Evolutionary conservation across 2,329 filamentous ascomycete species (phyloP), one percentile per base, ranked within the genome.

Genomic region (Verruconis gallopava): DNA sequence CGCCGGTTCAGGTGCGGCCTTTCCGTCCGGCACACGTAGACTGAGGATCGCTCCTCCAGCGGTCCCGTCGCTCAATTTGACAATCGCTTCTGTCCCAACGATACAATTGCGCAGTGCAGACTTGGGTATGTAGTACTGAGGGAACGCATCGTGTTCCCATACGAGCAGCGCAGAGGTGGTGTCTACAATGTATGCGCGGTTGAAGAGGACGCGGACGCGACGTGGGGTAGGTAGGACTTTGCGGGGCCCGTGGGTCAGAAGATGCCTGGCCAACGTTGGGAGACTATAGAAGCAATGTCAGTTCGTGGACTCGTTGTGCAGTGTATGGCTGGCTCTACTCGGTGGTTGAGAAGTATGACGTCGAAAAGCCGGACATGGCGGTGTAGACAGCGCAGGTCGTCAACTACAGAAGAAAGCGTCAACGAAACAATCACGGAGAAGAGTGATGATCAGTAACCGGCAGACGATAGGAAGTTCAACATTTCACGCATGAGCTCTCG

Each of bases 61-160:
- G n/a, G 11, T 15, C 5, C 17, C 25, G 9, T 21, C 19, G 9
- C 12, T 15, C n/a, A 14, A 17, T 15, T 21, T 2, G 3, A 36
- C 20, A 18, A 22, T 6, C 11, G 42, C 39, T 20, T n/a, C 28
- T 15, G 28, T 21, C 5, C 19, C 11, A 12, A 12, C n/a, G 15
- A 13, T 32, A 25, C 43, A 28, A 5, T 45, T 22, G 15, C 42
- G 25, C 5, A 46, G 44, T 30, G 54, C 56, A 0, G 45, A 34
- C 1, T 40, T 37, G 0, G 63, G 62, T 3, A 69, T 50, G 42
- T 68, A 69, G 44, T 61, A 64, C 19, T 70, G 60, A 1, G 68
- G 69, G 49, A 69, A 73, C 42, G 54, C 62, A 1, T 62, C 58
- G 45, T 73, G 67, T 49, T 63, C 59, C 59, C 59, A 62, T 14